These are phyloP conservation scores for Citrus glauca DNA, from an alignment of 345 rosid genomes.

Conservation along the genomic window DNA sequence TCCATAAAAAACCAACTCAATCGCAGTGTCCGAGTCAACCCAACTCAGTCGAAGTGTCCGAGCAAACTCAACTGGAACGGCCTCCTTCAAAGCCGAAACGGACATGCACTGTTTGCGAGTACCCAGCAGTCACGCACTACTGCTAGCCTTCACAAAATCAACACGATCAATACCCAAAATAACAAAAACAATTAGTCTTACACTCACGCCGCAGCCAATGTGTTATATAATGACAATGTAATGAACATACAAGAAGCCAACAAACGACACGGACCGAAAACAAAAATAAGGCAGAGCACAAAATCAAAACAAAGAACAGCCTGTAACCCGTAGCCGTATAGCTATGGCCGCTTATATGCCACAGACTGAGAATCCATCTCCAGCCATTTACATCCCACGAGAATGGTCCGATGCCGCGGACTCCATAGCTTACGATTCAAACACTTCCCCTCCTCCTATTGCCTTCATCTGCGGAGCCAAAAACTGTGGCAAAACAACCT, in stretches of 20 bases:
- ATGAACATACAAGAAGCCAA: neutral
- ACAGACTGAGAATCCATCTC: slow-evolving; percentile 38
- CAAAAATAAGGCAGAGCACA: neutral
- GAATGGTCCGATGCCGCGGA: slow-evolving; percentile 76
- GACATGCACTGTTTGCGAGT: neutral
- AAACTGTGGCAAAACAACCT: slow-evolving; percentile 83
- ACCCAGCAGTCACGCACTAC: neutral
- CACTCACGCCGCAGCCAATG: neutral
- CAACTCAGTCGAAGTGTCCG: neutral
- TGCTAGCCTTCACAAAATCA: neutral
- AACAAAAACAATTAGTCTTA: neutral
- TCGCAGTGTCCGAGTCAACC: neutral
- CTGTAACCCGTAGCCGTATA: neutral
- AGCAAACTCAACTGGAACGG: neutral
- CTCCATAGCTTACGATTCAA: slow-evolving; percentile 44
- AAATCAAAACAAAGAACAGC: neutral
- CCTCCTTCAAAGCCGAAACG: neutral
- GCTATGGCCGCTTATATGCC: slow-evolving; percentile 14
- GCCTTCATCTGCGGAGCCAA: slow-evolving; percentile 74
- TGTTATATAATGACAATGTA: neutral
- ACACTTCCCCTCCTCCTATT: slow-evolving; percentile 44
- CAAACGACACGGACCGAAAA: neutral
- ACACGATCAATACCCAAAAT: neutral
- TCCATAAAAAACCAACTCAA: neutral
- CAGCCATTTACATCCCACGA: slow-evolving; percentile 44